phyloP scores from a whole-genome alignment of 352 stramenopile genomes.

The Phytophthora capsici region DNA sequence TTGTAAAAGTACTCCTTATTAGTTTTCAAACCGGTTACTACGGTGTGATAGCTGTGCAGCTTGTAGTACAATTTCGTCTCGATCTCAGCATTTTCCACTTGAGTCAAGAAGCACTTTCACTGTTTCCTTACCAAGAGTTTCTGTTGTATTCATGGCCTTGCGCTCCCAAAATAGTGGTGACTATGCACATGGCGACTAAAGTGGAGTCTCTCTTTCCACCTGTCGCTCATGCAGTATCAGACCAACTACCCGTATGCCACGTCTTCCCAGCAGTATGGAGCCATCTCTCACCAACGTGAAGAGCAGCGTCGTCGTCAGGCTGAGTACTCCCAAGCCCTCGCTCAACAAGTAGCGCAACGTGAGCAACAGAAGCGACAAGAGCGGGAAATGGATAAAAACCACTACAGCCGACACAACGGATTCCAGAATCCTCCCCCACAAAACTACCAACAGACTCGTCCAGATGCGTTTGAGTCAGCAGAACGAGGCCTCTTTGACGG shows the following conservation, averaged over 20 bases:
- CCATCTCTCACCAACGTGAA: slow-evolving; percentile 42
- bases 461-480: slow-evolving; percentile 3
- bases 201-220: neutral
- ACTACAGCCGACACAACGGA: slow-evolving; percentile 4
- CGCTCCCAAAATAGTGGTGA: slow-evolving; percentile 28
- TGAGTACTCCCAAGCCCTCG: slow-evolving; percentile 61
- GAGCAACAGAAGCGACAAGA: slow-evolving; percentile 57
- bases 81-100: neutral
- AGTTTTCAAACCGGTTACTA: slow-evolving; percentile 30
- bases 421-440: slow-evolving; percentile 15
- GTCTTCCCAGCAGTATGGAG: slow-evolving; percentile 30
- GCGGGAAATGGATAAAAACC: slow-evolving; percentile 39
- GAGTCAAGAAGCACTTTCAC: neutral
- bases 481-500: slow-evolving; percentile 50
- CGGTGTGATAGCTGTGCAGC: slow-evolving; percentile 48
- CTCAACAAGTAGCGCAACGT: slow-evolving; percentile 61
- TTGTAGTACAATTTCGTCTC: slow-evolving; percentile 28
- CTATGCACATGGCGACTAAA: neutral
- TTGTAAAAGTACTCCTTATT: slow-evolving; percentile 45
- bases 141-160: too few relatives aligned
- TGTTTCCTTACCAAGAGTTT: neutral
- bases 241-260: slow-evolving; percentile 40
- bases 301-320: slow-evolving; percentile 62
- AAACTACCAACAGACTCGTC: slow-evolving; percentile 4
- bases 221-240: slow-evolving; percentile 32